Percentiles rank a stretch among this genome's conserved stretches.
Evolutionary conservation across 2,329 filamentous ascomycete genomes (phyloP).

Genomic region (Diplodia corticola): DNA sequence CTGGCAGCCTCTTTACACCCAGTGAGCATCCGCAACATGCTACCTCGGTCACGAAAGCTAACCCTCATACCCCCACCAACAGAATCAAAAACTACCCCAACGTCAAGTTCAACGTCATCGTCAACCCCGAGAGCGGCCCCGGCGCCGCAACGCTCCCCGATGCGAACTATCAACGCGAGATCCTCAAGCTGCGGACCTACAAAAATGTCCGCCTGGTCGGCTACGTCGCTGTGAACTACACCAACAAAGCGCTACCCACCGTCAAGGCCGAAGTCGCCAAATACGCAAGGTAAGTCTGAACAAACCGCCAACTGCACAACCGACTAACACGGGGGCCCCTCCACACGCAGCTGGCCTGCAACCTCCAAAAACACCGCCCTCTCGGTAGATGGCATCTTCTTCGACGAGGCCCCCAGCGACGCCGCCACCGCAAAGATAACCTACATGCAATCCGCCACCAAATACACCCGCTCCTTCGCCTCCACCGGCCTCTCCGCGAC

Average conservation of each 20-base stretch:
- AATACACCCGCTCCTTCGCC: neutral
- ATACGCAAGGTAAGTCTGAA: neutral
- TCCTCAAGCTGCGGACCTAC: constrained; percentile 50
- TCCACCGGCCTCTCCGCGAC: neutral
- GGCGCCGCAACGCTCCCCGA: neutral
- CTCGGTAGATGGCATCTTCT: constrained; percentile 7
- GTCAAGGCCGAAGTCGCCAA: constrained; percentile 45
- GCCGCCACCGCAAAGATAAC: neutral
- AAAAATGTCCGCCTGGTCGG: constrained; percentile 56
- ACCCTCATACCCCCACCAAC: neutral
- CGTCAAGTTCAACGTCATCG: neutral
- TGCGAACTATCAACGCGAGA: neutral
- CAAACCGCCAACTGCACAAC: too few species aligned
- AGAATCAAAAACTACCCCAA: neutral
- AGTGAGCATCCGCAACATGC: neutral
- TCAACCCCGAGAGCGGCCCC: constrained; percentile 1
- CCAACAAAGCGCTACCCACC: constrained; percentile 57
- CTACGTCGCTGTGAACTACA: constrained; percentile 51
- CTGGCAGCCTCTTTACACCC: constrained; percentile 1
- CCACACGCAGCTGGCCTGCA: neutral
- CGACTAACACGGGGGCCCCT: too few species aligned
- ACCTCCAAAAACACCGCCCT: neutral
- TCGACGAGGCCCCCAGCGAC: constrained; percentile 9
- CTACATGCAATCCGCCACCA: neutral
- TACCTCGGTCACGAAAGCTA: too few species aligned